Base-by-base conservation (phyloP, 345 rosid species). In the Citrus glauca region DNA sequence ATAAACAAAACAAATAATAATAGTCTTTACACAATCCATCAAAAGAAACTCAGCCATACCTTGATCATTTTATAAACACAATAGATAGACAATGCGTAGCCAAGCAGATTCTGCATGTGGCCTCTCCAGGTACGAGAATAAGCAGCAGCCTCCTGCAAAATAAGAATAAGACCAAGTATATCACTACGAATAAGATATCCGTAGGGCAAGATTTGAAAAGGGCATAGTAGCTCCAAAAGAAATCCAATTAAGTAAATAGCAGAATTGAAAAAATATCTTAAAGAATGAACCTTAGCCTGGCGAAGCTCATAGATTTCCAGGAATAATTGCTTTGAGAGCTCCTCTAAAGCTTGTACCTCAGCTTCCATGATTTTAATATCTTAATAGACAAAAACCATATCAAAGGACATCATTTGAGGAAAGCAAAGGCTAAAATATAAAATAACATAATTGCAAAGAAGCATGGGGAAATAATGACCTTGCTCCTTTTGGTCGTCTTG, bases 31-130 rank as follows among this genome's bases (percentile, higher is more conserved):
- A 28, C 77, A 74, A 45, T 35, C 72, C 45, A 40, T 48, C 50
- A 80, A 61, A 64, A 24, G 48, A 56, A 81, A 69, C 48, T 30
- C 69, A 27, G 74, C 67, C 69, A 80, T 85, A 93, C 99, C 98
- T 95, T 95, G 72, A 95, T 84, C 99, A 95, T 93, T 84, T 95
- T 95, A 88, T 95, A 95, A 74, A 95, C 98, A 87, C 94, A 95
- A 76, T 95, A 95, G 69, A 92, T 76, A 66, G 99, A 95, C 76
- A 93, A 91, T 66, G 94, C 99, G 88, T 93, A 95, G 62, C 99
- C 99, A 86, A 95, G 99, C 69, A 93, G 82, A 87, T 95, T 92
- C 86, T 92, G 98, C 92, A 95, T 83, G 89, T 93, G 98, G 55
- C 98, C 99, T 88, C 81, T 90, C 99, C 98, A 95, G 72, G 97